Base-by-base conservation (phyloP, 768 basidiomycete genomes). In the Pilatotrama ljubarskyi region DNA sequence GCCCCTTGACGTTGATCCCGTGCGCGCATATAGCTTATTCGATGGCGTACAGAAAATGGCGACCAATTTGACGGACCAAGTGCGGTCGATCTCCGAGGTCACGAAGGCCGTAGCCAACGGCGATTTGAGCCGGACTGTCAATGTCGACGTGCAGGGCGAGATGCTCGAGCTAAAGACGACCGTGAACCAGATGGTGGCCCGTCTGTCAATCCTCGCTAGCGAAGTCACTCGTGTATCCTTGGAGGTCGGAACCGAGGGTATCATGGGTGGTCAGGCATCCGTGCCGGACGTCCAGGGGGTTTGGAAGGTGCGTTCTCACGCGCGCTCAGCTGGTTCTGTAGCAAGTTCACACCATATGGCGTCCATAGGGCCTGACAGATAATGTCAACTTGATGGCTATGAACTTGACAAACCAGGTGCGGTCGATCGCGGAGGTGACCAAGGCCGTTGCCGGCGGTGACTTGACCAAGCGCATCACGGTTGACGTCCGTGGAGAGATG, bases 391-490 rank as follows among this genome's bases (percentile, higher is more conserved):
- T 90, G 59, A 91, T 91, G 92, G 92, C 92, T 44, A 88, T 89
- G 83, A 95, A 95, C 67, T 73, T 94, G 70, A 95, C 91, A 49
- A 88, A 90, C 63, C 92, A 95, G 81, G 93, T 95, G 63, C 88
- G 96, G 56, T 91, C 90, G 49, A 95, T 95, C 67, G 92, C 94
- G 0, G 83, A 90, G 66, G 96, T 98, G 40, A 98, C 96, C 20
- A 95, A 93, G 73, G 96, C 95, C 13, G 95, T 98, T 38, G 94
- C 95, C 2, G 81, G 85, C 36, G 96, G 96, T 26, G 95, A 98
- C 72, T 79, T 98, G 71, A 93, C 90, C 9, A 91, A 94, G 78
- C 94, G 91, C 77, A 94, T 96, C 69, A 88, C 87, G 58, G 93
- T 95, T 64, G 90, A 94, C 64, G 94, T 93, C 43, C 84, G 90